phyloP scores from a whole-genome alignment of 176 grass and related monocot genomes.

The Lolium multiflorum region DNA sequence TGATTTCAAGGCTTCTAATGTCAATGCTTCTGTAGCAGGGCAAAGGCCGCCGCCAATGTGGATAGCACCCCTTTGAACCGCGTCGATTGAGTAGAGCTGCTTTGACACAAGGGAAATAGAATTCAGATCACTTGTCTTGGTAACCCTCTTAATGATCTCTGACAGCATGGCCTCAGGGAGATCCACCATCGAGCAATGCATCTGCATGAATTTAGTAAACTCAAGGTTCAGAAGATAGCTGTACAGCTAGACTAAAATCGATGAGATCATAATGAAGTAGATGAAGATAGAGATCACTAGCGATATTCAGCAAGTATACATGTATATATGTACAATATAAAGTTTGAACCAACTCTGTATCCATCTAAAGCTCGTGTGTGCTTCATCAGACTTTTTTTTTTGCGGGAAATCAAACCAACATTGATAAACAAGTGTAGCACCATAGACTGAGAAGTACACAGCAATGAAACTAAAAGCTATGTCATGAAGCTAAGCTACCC shows the following conservation, averaged over 20 bases:
- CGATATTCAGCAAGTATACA: background rate
- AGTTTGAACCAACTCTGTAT: background rate
- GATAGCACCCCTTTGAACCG: slow-evolving; percentile 35
- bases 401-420: background rate
- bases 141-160: slow-evolving; percentile 58
- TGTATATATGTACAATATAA: background rate
- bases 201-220: background rate
- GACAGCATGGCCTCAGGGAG: slow-evolving; percentile 48
- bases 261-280: background rate
- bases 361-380: background rate
- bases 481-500: background rate
- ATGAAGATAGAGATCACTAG: background rate
- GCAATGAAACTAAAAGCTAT: background rate
- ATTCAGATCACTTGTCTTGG: slow-evolving; percentile 50
- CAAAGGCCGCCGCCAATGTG: background rate
- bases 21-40: background rate
- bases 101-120: slow-evolving; percentile 68
- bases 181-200: slow-evolving; percentile 49
- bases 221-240: background rate
- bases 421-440: background rate
- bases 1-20: background rate
- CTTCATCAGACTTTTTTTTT: background rate
- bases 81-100: slow-evolving; percentile 38
- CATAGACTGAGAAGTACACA: background rate
- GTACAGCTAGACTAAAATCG: background rate